Conservation (phyloP, 768 basidiomycete genomes). For the Mycena epipterygia region DNA sequence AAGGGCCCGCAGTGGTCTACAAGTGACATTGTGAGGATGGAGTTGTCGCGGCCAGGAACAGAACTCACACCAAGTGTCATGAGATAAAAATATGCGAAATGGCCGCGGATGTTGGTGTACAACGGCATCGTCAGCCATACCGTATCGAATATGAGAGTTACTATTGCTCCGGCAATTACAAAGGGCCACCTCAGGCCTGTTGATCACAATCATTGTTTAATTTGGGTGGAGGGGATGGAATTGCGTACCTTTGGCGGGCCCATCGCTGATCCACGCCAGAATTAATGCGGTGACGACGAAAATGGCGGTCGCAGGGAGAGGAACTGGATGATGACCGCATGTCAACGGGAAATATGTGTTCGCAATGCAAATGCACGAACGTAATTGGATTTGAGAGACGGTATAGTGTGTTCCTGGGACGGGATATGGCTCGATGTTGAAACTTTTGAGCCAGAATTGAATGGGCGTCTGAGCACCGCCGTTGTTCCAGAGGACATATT, state of each 20-base stretch:
- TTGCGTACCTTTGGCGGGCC: slow-evolving; percentile 27
- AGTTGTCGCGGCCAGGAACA: background rate
- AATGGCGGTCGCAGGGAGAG: slow-evolving; percentile 32
- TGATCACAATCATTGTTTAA: background rate
- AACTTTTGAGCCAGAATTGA: slow-evolving; percentile 37
- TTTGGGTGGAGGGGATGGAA: background rate
- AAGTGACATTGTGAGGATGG: background rate
- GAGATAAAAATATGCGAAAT: slow-evolving; percentile 39
- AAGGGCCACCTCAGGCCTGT: slow-evolving; percentile 33
- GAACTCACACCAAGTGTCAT: slow-evolving; percentile 33
- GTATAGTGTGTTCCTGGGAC: slow-evolving; percentile 31
- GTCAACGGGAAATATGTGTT: background rate
- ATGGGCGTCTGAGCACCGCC: slow-evolving; percentile 31
- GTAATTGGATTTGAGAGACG: slow-evolving; percentile 36
- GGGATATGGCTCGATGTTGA: slow-evolving; percentile 37
- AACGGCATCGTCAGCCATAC: slow-evolving; percentile 33
- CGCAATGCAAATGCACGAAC: background rate
- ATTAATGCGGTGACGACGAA: slow-evolving; percentile 32
- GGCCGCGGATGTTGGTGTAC: slow-evolving; percentile 29
- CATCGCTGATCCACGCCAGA: slow-evolving; percentile 36
- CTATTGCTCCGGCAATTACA: slow-evolving; percentile 23
- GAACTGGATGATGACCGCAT: slow-evolving; percentile 10
- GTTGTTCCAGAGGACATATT: slow-evolving; percentile 40
- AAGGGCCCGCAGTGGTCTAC: slow-evolving; percentile 34
- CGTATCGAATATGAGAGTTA: slow-evolving; percentile 26